Percentiles rank a stretch among this genome's conserved stretches.
Evolutionary conservation across 2,329 filamentous ascomycete genomes (phyloP).

Genomic region (Penicillium sp.): DNA sequence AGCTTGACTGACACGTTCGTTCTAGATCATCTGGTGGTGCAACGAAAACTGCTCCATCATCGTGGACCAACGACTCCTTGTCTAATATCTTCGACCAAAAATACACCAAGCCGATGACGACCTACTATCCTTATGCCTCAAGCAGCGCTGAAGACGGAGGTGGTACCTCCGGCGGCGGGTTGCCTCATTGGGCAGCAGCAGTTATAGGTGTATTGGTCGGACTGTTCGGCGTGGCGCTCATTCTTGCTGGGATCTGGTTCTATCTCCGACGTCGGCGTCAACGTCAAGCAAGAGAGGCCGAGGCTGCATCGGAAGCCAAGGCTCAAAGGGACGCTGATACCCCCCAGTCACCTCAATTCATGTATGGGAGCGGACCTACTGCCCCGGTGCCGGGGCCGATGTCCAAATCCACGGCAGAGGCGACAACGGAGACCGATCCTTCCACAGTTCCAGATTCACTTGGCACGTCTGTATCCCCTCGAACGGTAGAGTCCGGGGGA

Average conservation of each 20-base stretch:
- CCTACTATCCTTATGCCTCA: slow-evolving; percentile 65
- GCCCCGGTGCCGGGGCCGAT: slow-evolving; percentile 10
- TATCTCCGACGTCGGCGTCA: slow-evolving; percentile 18
- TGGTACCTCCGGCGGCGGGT: slow-evolving; percentile 30
- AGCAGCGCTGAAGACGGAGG: slow-evolving; percentile 20
- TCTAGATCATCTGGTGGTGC: slow-evolving; percentile 39
- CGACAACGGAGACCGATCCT: background rate
- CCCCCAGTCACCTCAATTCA: background rate
- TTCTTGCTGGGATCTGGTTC: slow-evolving; percentile 20
- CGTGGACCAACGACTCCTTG: slow-evolving; percentile 57
- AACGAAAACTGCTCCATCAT: slow-evolving; percentile 26
- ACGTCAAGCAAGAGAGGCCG: background rate
- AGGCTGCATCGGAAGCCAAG: background rate
- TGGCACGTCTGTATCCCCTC: slow-evolving; percentile 8
- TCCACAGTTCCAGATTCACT: slow-evolving; percentile 7
- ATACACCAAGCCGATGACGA: slow-evolving; percentile 61
- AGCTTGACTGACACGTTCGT: background rate
- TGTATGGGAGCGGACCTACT: slow-evolving; percentile 10
- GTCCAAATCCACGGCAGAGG: slow-evolving; percentile 13
- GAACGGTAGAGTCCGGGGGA: slow-evolving; percentile 18
- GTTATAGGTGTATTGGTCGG: slow-evolving; percentile 46
- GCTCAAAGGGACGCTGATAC: background rate
- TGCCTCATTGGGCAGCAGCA: slow-evolving; percentile 63
- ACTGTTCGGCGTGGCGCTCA: slow-evolving; percentile 19
- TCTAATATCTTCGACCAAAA: slow-evolving; percentile 56